Evolutionary conservation across 805 yeast genomes (phyloP).

Genomic region (Pichia insulana): DNA sequence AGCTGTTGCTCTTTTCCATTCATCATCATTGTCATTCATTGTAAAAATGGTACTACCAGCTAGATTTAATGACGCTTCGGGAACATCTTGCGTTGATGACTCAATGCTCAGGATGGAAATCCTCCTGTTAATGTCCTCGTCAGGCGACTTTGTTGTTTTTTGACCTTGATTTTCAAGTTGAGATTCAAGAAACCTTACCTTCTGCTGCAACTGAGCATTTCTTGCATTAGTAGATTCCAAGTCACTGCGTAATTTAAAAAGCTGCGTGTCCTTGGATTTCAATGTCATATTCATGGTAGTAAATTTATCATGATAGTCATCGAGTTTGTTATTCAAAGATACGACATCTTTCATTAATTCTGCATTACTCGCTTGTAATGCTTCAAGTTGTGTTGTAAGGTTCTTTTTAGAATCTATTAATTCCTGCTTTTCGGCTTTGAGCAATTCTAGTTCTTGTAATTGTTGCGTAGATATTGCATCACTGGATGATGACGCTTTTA

Average conservation of each 20-base stretch:
- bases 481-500: conserved; percentile 15
- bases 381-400: conserved; percentile 23
- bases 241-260: conserved; percentile 52
- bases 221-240: conserved; percentile 48
- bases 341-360: conserved; percentile 28
- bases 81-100: conserved; percentile 11
- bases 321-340: conserved; percentile 29
- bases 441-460: conserved; percentile 37
- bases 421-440: conserved; percentile 45
- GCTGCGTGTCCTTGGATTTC: conserved; percentile 64
- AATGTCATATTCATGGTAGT: conserved; percentile 41
- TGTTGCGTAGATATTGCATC: conserved; percentile 20
- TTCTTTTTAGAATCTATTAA: conserved; percentile 33
- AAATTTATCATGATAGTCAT: conserved; percentile 39
- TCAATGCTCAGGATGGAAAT: conserved; percentile 28
- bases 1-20: conserved; percentile 86
- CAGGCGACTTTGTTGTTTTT: conserved; percentile 1
- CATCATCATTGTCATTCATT: conserved; percentile 45
- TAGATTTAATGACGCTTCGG: conserved; percentile 8
- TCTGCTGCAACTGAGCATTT: conserved; percentile 27
- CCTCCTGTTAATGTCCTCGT: conserved; percentile 24
- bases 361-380: conserved; percentile 24
- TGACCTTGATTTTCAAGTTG: conserved; percentile 5
- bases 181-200: conserved; percentile 14
- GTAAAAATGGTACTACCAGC: conserved; percentile 22